Conservation (phyloP, 2,329 filamentous ascomycete species). For the Gremmenia infestans region DNA sequence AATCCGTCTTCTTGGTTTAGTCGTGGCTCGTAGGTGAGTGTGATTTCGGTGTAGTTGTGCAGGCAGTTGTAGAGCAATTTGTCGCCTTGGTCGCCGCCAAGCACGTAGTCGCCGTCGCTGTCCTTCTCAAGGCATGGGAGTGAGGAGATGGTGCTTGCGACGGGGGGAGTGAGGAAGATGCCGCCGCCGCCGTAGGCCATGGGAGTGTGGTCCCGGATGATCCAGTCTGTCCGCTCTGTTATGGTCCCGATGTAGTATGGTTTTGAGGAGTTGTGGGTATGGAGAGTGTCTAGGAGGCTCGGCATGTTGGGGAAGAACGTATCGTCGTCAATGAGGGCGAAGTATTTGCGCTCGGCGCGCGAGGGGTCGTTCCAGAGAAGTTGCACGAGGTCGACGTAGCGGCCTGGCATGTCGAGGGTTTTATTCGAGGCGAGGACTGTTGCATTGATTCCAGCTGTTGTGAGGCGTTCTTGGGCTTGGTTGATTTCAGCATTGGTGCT, state of each 20-base stretch:
- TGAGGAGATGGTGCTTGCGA: slow-evolving; percentile 17
- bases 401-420: slow-evolving; percentile 52
- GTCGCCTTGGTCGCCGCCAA: slow-evolving; percentile 28
- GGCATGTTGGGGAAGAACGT: slow-evolving; percentile 30
- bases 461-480: slow-evolving; percentile 42
- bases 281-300: slow-evolving; percentile 30
- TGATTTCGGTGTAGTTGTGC: slow-evolving; percentile 22
- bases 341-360: slow-evolving; percentile 21
- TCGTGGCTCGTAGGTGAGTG: slow-evolving; percentile 23
- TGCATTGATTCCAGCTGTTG: slow-evolving; percentile 48
- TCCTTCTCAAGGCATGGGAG: slow-evolving; percentile 25
- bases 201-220: slow-evolving; percentile 20
- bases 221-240: slow-evolving; percentile 30
- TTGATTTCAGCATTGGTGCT: slow-evolving; percentile 46
- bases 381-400: slow-evolving; percentile 51
- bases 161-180: slow-evolving; percentile 26
- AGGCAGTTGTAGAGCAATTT: slow-evolving; percentile 30
- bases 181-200: slow-evolving; percentile 32
- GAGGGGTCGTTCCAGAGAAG: slow-evolving; percentile 47
- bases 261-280: slow-evolving; percentile 24
- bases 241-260: slow-evolving; percentile 31
- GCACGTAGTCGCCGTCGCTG: slow-evolving; percentile 17
- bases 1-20: slow-evolving; percentile 30
- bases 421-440: slow-evolving; percentile 51
- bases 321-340: slow-evolving; percentile 31